A percentile compares a stretch with the other conserved stretches of the same genome.
These are phyloP conservation scores for Viola odorata DNA, from an alignment of 345 rosid species.

Conservation along the genomic window DNA sequence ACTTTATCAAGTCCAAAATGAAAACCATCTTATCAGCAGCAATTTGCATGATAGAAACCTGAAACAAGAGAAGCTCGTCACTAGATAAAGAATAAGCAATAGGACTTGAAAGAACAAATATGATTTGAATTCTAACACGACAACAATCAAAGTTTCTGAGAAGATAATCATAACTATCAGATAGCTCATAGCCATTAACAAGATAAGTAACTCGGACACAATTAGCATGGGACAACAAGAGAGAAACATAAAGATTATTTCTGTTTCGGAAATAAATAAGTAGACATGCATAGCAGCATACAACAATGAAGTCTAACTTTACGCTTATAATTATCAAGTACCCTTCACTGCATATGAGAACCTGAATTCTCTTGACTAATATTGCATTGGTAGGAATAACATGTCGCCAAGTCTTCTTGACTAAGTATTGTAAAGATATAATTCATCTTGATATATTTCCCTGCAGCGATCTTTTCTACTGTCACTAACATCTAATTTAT, in stretches of 20 bases:
- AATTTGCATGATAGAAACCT: constrained; percentile 97
- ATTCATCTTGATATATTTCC: too few relatives aligned
- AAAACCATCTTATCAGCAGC: constrained; percentile 65
- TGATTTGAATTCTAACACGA: neutral
- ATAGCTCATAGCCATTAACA: neutral
- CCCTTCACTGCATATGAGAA: neutral
- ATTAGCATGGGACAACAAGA: too few relatives aligned
- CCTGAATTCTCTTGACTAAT: neutral
- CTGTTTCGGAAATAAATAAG: too few relatives aligned
- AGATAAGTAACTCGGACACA: too few relatives aligned
- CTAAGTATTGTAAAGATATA: too few relatives aligned
- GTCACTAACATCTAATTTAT: too few relatives aligned
- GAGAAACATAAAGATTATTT: too few relatives aligned
- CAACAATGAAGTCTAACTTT: too few relatives aligned
- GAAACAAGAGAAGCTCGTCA: constrained; percentile 23
- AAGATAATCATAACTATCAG: neutral
- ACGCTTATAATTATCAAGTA: neutral
- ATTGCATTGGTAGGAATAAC: neutral
- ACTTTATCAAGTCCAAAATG: constrained; percentile 84
- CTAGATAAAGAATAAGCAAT: neutral
- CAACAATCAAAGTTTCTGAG: neutral
- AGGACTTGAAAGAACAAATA: too few relatives aligned
- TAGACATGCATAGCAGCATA: too few relatives aligned
- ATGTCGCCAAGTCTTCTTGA: neutral
- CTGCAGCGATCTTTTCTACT: too few relatives aligned